Evolutionary conservation across 164 flowering plant genomes (phyloP).

Genomic region (Cinnamomum micranthum): DNA sequence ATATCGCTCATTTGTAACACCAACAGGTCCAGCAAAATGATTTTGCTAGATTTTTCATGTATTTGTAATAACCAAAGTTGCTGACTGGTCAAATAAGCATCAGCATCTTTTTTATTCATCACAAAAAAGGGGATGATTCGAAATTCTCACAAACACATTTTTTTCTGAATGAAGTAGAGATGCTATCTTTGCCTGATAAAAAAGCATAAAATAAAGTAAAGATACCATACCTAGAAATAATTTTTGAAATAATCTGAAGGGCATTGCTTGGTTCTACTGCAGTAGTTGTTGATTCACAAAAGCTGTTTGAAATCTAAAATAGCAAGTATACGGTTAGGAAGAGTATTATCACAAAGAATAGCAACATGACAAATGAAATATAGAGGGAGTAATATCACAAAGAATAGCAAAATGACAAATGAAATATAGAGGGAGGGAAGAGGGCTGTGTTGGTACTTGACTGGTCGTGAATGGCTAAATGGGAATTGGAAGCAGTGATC

Average conservation of each 20-base stretch:
- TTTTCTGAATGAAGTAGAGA: neutral
- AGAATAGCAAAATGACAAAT: neutral
- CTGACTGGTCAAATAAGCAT: no score
- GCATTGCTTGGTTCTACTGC: slow-evolving; percentile 22
- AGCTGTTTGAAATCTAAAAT: slow-evolving; percentile 41
- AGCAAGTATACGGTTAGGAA: neutral
- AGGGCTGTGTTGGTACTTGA: no score
- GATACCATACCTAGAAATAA: slow-evolving; percentile 56
- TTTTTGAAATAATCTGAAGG: slow-evolving; percentile 25
- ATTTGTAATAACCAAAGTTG: neutral
- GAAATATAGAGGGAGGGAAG: neutral
- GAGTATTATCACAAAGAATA: neutral
- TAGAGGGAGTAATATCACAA: neutral
- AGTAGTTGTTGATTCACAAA: slow-evolving; percentile 30
- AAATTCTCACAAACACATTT: neutral
- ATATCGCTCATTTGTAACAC: no score
- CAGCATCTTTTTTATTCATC: no score
- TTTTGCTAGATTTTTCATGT: no score
- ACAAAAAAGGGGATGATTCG: neutral
- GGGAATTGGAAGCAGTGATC: no score
- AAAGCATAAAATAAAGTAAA: neutral
- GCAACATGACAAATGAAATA: neutral
- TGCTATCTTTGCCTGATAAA: neutral
- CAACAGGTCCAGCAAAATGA: no score
- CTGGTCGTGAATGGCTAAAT: no score